A percentile compares a stretch with the other conserved stretches of the same genome.
phyloP scores from a whole-genome alignment of 805 yeast species.

The Sugiyamaella chiloensis region DNA sequence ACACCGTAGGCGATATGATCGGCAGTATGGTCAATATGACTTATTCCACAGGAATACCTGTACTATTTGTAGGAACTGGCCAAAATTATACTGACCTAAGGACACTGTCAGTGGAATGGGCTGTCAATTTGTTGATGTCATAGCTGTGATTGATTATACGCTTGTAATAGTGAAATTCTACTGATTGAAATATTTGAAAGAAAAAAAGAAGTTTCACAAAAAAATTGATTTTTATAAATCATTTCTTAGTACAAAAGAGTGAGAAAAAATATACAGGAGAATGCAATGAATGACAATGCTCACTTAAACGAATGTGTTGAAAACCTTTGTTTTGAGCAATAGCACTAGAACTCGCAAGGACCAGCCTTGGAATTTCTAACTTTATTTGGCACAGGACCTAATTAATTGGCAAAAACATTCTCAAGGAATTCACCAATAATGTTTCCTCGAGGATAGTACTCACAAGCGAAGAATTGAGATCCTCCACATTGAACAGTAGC shows the following conservation, averaged over 20 bases:
- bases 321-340: too few species aligned
- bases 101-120: slow-evolving; percentile 87
- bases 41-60: slow-evolving; percentile 92
- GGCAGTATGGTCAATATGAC: slow-evolving; percentile 98
- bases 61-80: slow-evolving; percentile 92
- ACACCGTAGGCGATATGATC: slow-evolving; percentile 93
- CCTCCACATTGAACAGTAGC: slow-evolving; percentile 59
- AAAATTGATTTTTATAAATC: too few species aligned
- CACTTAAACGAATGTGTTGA: neutral
- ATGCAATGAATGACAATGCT: neutral
- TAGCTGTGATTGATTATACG: slow-evolving; percentile 40
- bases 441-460: slow-evolving; percentile 76
- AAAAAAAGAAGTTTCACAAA: neutral
- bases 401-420: slow-evolving; percentile 20
- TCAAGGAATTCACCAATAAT: slow-evolving; percentile 25
- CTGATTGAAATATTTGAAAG: neutral
- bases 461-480: slow-evolving; percentile 67
- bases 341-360: too few species aligned
- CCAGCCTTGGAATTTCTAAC: slow-evolving; percentile 4
- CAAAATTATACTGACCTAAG: slow-evolving; percentile 94
- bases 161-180: too few species aligned
- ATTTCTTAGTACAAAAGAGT: neutral
- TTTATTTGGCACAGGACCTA: too few species aligned
- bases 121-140: slow-evolving; percentile 74
- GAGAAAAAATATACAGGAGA: too few species aligned